Evolutionary conservation across 768 basidiomycete genomes (phyloP).

Genomic region (Agrocybe chaxingu): DNA sequence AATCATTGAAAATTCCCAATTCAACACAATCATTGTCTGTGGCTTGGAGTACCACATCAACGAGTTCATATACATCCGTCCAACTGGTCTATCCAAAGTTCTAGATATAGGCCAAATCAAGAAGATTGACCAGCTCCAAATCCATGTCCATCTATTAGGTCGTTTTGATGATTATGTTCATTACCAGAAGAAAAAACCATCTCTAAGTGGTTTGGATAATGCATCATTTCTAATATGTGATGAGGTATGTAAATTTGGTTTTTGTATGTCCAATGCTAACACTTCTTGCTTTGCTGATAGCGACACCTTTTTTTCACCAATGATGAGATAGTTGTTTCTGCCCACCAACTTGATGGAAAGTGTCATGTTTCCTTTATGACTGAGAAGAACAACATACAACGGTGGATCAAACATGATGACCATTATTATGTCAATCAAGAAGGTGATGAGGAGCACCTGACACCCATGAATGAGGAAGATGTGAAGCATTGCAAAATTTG

Average conservation of each 20-base stretch:
- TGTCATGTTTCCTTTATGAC: slow-evolving; percentile 45
- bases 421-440: slow-evolving; percentile 53
- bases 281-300: slow-evolving; percentile 17
- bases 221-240: slow-evolving; percentile 27
- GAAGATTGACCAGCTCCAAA: slow-evolving; percentile 26
- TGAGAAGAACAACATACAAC: slow-evolving; percentile 30
- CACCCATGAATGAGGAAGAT: slow-evolving; percentile 13
- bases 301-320: slow-evolving; percentile 41
- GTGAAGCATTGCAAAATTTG: slow-evolving; percentile 42
- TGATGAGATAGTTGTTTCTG: slow-evolving; percentile 23
- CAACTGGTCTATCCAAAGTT: slow-evolving; percentile 20
- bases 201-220: background rate
- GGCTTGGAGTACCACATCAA: slow-evolving; percentile 49
- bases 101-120: slow-evolving; percentile 59
- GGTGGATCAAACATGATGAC: slow-evolving; percentile 53
- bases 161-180: slow-evolving; percentile 41
- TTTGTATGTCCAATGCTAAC: background rate
- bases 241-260: slow-evolving; percentile 35
- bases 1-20: slow-evolving; percentile 23
- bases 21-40: slow-evolving; percentile 33
- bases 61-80: slow-evolving; percentile 62
- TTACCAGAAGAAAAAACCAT: slow-evolving; percentile 2
- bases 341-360: slow-evolving; percentile 46
- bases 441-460: slow-evolving; percentile 15
- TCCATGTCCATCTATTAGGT: slow-evolving; percentile 40